Evolutionary conservation across 2,329 filamentous ascomycete genomes (phyloP).

Genomic region (Cercospora brassicicola): DNA sequence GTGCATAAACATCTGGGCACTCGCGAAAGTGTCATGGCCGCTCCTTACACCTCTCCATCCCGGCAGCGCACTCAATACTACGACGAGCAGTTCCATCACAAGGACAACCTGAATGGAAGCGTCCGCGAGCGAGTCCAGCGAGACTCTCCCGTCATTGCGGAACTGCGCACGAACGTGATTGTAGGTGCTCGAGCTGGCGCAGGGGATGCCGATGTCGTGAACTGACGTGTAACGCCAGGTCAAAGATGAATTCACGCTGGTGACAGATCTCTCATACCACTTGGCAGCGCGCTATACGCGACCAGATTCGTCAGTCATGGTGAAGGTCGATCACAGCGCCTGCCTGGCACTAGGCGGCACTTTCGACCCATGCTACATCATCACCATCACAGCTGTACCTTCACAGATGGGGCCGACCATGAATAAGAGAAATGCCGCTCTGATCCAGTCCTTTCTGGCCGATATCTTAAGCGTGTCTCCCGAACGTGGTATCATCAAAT

Average conservation of each 20-base stretch:
- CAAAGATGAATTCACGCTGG: conserved; percentile 71
- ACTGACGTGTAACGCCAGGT: conserved; percentile 52
- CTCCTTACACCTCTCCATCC: conserved; percentile 30
- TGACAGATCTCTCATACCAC: conserved; percentile 70
- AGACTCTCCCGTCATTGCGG: conserved; percentile 50
- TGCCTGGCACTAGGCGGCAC: conserved; percentile 74
- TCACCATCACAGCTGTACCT: conserved; percentile 71
- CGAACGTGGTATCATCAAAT: conserved; percentile 70
- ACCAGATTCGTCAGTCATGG: conserved; percentile 69
- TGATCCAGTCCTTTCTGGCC: conserved; percentile 74
- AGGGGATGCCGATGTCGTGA: background rate
- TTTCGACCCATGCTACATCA: conserved; percentile 75
- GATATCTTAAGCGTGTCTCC: conserved; percentile 67
- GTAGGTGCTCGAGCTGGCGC: conserved; percentile 39
- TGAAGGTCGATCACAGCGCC: conserved; percentile 72
- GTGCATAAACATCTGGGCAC: conserved; percentile 25
- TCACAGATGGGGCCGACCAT: conserved; percentile 68
- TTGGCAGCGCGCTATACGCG: conserved; percentile 75
- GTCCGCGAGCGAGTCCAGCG: conserved; percentile 45
- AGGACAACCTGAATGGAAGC: conserved; percentile 29
- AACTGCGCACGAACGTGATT: conserved; percentile 54
- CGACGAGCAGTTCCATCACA: conserved; percentile 40
- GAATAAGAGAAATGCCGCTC: conserved; percentile 77
- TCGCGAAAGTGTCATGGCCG: conserved; percentile 25
- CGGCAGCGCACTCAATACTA: conserved; percentile 40